phyloP scores from a whole-genome alignment of 2,329 filamentous ascomycete species.

The Alternaria tenuissima region DNA sequence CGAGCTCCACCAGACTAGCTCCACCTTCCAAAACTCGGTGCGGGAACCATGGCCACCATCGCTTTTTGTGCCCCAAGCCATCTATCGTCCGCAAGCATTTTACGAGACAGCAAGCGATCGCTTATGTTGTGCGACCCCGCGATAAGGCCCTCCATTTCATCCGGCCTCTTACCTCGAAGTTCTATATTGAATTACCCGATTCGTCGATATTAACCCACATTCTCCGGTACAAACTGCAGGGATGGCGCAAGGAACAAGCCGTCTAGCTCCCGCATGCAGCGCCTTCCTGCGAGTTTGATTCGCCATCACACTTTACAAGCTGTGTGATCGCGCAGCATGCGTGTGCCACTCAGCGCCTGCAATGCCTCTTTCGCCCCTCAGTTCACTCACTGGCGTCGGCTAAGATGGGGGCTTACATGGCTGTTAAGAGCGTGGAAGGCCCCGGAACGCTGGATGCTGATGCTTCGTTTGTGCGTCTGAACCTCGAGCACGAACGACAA shows the following conservation, averaged over 20 bases:
- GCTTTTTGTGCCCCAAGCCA: not conserved
- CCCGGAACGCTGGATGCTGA: constrained; percentile 22
- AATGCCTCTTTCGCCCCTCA: constrained; percentile 35
- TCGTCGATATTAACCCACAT: constrained; percentile 24
- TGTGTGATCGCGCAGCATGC: constrained; percentile 41
- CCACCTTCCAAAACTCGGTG: constrained; percentile 4
- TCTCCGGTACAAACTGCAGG: constrained; percentile 14
- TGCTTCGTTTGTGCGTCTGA: constrained; percentile 13
- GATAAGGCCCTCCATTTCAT: constrained; percentile 1
- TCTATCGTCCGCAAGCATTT: not conserved
- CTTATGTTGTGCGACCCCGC: constrained; percentile 16
- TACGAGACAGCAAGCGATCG: constrained; percentile 6
- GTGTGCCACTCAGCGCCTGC: constrained; percentile 45
- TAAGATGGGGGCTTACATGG: constrained; percentile 26
- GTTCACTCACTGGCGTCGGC: constrained; percentile 23
- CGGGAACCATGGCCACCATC: not conserved
- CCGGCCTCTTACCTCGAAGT: constrained; percentile 9
- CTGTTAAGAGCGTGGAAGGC: constrained; percentile 35
- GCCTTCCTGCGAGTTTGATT: constrained; percentile 28
- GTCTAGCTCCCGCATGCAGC: constrained; percentile 24
- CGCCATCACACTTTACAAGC: constrained; percentile 31
- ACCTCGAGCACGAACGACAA: constrained; percentile 15
- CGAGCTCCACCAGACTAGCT: constrained; percentile 4
- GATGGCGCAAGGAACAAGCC: constrained; percentile 26
- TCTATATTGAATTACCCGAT: constrained; percentile 27